phyloP scores from a whole-genome alignment of 164 flowering plant species.

The Stephania yunnanensis region DNA sequence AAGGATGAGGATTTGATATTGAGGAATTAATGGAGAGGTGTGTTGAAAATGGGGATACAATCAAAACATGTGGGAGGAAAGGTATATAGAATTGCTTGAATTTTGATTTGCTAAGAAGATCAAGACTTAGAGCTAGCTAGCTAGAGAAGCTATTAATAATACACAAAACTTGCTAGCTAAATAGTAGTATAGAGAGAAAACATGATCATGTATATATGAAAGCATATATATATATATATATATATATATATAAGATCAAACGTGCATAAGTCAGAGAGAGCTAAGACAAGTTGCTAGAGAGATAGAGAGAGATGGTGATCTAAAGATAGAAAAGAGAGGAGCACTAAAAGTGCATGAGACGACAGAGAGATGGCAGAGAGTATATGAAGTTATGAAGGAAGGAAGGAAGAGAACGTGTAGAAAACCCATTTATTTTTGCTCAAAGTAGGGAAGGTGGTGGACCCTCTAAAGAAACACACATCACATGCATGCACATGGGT shows the following conservation, averaged over 20 bases:
- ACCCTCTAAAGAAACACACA: slow-evolving; percentile 45
- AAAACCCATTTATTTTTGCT: slow-evolving; percentile 36
- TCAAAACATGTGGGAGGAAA: slow-evolving; percentile 3
- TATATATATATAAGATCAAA: not conserved
- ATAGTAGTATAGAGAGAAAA: not conserved
- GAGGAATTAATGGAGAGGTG: not conserved
- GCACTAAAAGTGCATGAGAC: slow-evolving; percentile 8
- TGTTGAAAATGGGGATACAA: slow-evolving; percentile 7
- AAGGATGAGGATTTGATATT: not conserved
- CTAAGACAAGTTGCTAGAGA: slow-evolving; percentile 8
- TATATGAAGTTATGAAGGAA: slow-evolving; percentile 1
- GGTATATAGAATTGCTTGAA: not conserved
- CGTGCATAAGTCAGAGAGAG: not conserved
- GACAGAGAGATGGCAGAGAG: slow-evolving; percentile 16
- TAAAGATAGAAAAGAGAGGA: not conserved
- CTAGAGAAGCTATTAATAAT: not conserved
- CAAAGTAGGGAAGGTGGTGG: slow-evolving; percentile 44
- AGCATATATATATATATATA: too few relatives aligned
- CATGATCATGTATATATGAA: not conserved
- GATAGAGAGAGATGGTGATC: slow-evolving; percentile 8
- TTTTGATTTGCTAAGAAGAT: not conserved
- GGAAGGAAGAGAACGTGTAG: slow-evolving; percentile 13
- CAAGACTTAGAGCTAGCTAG: not conserved
- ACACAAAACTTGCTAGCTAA: not conserved
- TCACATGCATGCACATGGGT: slow-evolving; percentile 80